Evolutionary conservation across 352 stramenopile species (phyloP), one percentile per base, ranked within the genome.

Genomic region (Pythium vanterpoolii): DNA sequence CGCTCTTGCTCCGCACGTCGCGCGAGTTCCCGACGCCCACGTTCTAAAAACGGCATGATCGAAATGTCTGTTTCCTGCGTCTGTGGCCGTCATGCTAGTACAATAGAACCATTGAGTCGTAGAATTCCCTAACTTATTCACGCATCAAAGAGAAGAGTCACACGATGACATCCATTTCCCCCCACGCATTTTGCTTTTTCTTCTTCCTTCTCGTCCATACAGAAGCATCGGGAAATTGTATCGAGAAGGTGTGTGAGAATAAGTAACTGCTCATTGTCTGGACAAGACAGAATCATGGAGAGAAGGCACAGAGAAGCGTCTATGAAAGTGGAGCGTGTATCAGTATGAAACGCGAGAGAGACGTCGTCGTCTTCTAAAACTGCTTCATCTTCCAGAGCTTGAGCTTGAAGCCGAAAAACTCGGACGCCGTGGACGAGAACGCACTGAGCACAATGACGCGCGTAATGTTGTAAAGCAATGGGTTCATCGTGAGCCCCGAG

Each of bases 371-470:
- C 36, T 60, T 90, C 49, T 79, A 64, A 42, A 71, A 77, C 66
- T n/a, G n/a, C n/a, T 94, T 94, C 56, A 96, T 80, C 68, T 96
- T 96, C 76, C 87, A 93, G 14, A 95, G 71, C 79, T 95, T 95
- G 54, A 95, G 76, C 67, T 95, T 96, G 67, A 96, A 96, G 64
- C 88, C 88, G 57, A 96, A 93, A 51, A 95, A 90, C 66, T 96
- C 88, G 16, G 83, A 95, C 43, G 90, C 83, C 4, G 87, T 88
- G 40, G 86, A 94, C 52, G 83, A 95, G 53, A 96, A 94, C 38
- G 88, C 88, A 24, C 86, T 96, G 47, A 96, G 73, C 53, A 96
- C 83, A 43, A 96, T 76, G 38, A 96, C 86, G 40, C 88, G 81
- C 47, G 86, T 96, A 56, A 96, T 71, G 65, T 96, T 96, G 76